Evolutionary conservation across 192 early-diverging fungal genomes (phyloP).

Genomic region (Phycomyces blakesleeanus): DNA sequence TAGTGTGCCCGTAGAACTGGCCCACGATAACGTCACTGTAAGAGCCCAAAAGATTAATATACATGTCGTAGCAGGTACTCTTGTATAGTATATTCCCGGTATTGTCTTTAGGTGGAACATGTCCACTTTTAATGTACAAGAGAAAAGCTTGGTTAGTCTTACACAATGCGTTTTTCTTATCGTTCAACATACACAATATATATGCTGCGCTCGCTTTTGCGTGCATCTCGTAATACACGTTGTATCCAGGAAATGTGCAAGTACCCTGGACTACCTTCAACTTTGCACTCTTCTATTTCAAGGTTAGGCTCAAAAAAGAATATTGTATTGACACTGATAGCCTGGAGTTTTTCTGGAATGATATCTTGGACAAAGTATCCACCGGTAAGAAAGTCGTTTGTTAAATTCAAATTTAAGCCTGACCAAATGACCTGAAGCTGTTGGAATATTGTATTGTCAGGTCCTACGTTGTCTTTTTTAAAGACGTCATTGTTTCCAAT

Average conservation of each 20-base stretch:
- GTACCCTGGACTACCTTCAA: constrained; percentile 13
- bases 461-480: constrained; percentile 22
- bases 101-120: constrained; percentile 30
- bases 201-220: constrained; percentile 2
- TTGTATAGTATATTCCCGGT: constrained; percentile 15
- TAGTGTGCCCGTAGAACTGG: constrained; percentile 39
- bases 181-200: constrained; percentile 23
- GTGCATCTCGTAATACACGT: constrained; percentile 18
- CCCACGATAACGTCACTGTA: constrained; percentile 32
- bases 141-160: no score
- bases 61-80: constrained; percentile 21
- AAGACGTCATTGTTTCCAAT: constrained; percentile 40
- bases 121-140: background rate
- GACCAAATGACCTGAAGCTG: constrained; percentile 27
- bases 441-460: constrained; percentile 6
- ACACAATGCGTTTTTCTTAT: no score
- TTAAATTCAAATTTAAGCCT: constrained; percentile 32
- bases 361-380: constrained; percentile 37
- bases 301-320: constrained; percentile 29
- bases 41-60: constrained; percentile 31
- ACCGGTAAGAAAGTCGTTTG: constrained; percentile 22
- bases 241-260: constrained; percentile 31
- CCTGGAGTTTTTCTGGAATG: constrained; percentile 11
- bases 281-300: constrained; percentile 26
- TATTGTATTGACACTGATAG: constrained; percentile 36